Percentiles rank a stretch among this genome's conserved stretches.
These are phyloP conservation scores for Ustilago vetiveriae DNA, from an alignment of 1,284 basidiomycete genomes.

Conservation along the genomic window DNA sequence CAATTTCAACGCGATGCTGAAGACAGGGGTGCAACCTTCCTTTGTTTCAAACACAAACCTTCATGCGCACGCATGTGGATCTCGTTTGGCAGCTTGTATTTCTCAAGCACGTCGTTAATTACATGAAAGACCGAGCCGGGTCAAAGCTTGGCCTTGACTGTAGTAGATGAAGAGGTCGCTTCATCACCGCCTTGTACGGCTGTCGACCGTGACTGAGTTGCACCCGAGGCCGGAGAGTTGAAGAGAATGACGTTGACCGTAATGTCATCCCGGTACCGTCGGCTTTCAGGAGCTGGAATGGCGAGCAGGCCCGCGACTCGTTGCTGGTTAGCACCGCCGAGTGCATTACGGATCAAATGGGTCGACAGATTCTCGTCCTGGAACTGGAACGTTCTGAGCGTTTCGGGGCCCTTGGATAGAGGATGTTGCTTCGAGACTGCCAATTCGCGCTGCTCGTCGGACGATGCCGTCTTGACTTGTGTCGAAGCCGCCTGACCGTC, in stretches of 20 bases:
- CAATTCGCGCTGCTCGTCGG: conserved; percentile 37
- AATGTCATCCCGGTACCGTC: conserved; percentile 65
- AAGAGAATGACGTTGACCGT: conserved; percentile 58
- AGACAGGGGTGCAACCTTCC: too few relatives aligned
- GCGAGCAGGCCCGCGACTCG: conserved; percentile 79
- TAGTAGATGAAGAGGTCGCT: not conserved
- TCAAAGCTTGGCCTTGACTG: conserved; percentile 38
- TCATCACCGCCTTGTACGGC: not conserved
- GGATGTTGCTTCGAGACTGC: conserved; percentile 59
- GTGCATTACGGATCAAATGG: conserved; percentile 91
- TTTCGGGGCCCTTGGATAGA: conserved; percentile 52
- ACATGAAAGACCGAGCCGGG: not conserved
- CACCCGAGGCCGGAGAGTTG: conserved; percentile 35
- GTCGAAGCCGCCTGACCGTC: conserved; percentile 72
- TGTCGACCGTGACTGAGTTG: conserved; percentile 11
- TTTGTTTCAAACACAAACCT: too few relatives aligned
- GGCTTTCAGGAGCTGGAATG: conserved; percentile 81
- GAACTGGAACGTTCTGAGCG: conserved; percentile 57
- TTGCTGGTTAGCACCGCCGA: conserved; percentile 82
- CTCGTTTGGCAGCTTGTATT: too few relatives aligned
- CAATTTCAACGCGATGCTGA: too few relatives aligned
- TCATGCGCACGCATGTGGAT: too few relatives aligned
- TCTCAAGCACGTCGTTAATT: too few relatives aligned
- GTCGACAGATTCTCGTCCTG: conserved; percentile 84
- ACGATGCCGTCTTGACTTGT: conserved; percentile 20